Conservation (phyloP, 805 yeast genomes). For the Candida sanyiensis region DNA sequence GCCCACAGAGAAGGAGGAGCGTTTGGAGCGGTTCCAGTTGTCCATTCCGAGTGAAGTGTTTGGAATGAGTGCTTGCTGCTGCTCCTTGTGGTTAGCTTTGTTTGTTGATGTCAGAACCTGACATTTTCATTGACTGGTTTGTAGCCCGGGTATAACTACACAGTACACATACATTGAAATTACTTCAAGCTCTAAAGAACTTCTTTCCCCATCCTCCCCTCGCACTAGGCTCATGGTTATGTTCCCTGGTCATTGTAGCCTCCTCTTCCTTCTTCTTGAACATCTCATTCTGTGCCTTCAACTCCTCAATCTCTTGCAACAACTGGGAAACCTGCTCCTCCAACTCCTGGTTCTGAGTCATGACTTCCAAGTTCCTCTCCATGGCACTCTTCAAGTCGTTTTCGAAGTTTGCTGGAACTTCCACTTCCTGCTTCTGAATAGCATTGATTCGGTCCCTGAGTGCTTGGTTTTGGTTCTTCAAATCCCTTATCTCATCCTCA, state of each 20-base stretch:
- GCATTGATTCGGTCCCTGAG: slow-evolving; percentile 33
- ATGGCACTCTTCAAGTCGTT: slow-evolving; percentile 53
- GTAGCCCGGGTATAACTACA: no score
- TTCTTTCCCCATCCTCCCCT: slow-evolving; percentile 22
- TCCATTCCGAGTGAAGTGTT: no score
- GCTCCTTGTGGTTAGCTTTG: no score
- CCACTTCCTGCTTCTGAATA: slow-evolving; percentile 29
- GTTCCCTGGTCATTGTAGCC: neutral
- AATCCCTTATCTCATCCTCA: slow-evolving; percentile 64
- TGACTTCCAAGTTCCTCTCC: slow-evolving; percentile 59
- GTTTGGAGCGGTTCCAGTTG: slow-evolving; percentile 4
- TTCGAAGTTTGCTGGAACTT: slow-evolving; percentile 36
- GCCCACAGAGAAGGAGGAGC: slow-evolving; percentile 4
- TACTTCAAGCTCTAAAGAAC: slow-evolving; percentile 17
- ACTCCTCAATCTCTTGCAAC: slow-evolving; percentile 35
- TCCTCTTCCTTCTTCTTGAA: neutral
- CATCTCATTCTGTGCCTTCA: slow-evolving; percentile 22
- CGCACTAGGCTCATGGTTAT: slow-evolving; percentile 3
- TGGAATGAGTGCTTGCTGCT: no score
- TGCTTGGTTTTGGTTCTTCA: slow-evolving; percentile 43
- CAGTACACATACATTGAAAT: no score
- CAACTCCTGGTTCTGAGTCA: slow-evolving; percentile 51
- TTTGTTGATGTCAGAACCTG: no score
- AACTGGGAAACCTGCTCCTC: slow-evolving; percentile 47
- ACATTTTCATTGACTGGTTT: no score